phyloP scores from a whole-genome alignment of 1,139 yeast genomes.

The Kazachstania sp. region DNA sequence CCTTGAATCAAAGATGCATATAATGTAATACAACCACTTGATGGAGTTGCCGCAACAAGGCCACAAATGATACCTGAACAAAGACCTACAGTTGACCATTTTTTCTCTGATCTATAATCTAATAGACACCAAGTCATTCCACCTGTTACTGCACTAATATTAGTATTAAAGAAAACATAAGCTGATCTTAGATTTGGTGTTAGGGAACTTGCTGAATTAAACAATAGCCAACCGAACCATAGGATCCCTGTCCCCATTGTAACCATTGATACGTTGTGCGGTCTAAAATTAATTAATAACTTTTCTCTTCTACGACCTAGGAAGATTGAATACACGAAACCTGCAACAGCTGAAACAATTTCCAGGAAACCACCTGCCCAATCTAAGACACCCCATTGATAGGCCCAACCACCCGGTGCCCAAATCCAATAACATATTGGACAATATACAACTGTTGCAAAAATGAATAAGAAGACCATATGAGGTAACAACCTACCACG shows the following conservation, averaged over 20 bases:
- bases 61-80: slow-evolving; percentile 96
- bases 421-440: slow-evolving; percentile 94
- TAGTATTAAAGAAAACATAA: slow-evolving; percentile 82
- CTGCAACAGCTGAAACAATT: slow-evolving; percentile 83
- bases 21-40: slow-evolving; percentile 81
- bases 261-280: slow-evolving; percentile 85
- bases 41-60: slow-evolving; percentile 92
- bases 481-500: slow-evolving; percentile 85
- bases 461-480: slow-evolving; percentile 69
- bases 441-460: slow-evolving; percentile 89
- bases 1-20: slow-evolving; percentile 91
- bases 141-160: slow-evolving; percentile 81
- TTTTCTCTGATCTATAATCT: slow-evolving; percentile 78
- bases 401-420: slow-evolving; percentile 92
- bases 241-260: slow-evolving; percentile 65
- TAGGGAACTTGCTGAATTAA: slow-evolving; percentile 75
- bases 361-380: slow-evolving; percentile 99
- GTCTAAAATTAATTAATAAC: slow-evolving; percentile 79
- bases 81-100: slow-evolving; percentile 91
- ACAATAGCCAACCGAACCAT: slow-evolving; percentile 84
- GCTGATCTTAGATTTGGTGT: slow-evolving; percentile 44
- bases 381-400: slow-evolving; percentile 82
- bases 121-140: slow-evolving; percentile 88
- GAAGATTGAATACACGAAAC: slow-evolving; percentile 75
- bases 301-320: slow-evolving; percentile 80